Conservation (phyloP, 805 yeast species). For the Saccharomycopsis synnaedendra region DNA sequence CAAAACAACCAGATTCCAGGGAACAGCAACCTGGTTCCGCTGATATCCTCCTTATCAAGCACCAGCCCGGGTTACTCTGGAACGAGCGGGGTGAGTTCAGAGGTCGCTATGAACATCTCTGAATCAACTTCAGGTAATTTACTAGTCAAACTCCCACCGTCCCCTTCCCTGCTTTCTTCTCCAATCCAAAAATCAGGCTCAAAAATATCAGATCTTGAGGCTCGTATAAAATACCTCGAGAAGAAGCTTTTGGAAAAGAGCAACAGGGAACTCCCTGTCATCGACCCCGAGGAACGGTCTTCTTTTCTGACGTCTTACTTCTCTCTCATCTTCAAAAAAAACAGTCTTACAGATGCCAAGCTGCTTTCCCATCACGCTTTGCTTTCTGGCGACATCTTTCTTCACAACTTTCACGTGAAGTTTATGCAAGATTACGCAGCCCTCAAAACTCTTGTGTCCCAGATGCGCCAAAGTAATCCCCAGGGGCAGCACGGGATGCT, state of each 20-base stretch:
- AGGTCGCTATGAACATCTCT: too few species aligned
- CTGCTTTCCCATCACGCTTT: conserved; percentile 8
- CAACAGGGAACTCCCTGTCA: conserved; percentile 2
- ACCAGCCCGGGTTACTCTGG: too few species aligned
- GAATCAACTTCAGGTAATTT: too few species aligned
- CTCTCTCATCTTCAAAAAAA: conserved; percentile 1
- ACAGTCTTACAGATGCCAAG: conserved; percentile 2
- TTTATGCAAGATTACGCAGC: conserved; percentile 6
- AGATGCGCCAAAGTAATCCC: background rate
- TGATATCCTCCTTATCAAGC: too few species aligned
- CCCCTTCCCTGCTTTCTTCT: background rate
- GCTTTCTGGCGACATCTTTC: conserved; percentile 4
- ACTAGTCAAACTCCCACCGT: background rate
- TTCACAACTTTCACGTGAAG: conserved; percentile 8
- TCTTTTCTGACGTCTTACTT: conserved; percentile 7
- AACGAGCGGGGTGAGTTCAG: too few species aligned
- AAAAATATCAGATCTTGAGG: background rate
- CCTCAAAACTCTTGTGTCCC: conserved; percentile 3
- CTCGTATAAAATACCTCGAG: background rate
- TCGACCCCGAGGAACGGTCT: conserved; percentile 1
- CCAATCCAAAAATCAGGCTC: background rate
- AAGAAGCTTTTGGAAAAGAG: background rate
- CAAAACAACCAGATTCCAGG: too few species aligned
- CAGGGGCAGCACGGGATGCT: background rate
- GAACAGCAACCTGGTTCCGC: too few species aligned